These are phyloP conservation scores for Dysphania ambrosioides DNA, from an alignment of 148 eudicot species.

Conservation along the genomic window DNA sequence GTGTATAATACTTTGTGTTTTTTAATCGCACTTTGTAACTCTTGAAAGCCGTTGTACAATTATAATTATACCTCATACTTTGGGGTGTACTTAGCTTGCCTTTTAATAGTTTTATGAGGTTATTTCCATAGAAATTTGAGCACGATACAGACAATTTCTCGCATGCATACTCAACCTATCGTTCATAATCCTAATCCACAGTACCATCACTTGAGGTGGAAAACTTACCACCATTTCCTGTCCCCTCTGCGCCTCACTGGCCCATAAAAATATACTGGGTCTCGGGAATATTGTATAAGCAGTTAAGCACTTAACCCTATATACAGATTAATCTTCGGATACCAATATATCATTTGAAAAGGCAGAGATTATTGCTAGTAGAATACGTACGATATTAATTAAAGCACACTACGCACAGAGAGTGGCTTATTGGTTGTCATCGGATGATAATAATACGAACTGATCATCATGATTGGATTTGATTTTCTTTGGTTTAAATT, in stretches of 20 bases:
- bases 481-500: not conserved
- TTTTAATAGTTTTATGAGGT: too few relatives aligned
- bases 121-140: not conserved
- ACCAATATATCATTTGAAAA: not conserved
- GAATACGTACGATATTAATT: not conserved
- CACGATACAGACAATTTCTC: not conserved
- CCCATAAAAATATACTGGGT: not conserved
- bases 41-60: too few relatives aligned
- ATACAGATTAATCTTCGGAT: not conserved
- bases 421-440: conserved; percentile 1
- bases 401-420: not conserved
- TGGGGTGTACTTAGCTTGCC: too few relatives aligned
- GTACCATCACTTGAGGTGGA: not conserved
- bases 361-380: conserved; percentile 3
- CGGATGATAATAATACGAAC: not conserved
- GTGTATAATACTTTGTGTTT: too few relatives aligned
- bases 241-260: not conserved
- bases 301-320: too few relatives aligned
- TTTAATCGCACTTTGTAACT: too few relatives aligned
- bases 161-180: not conserved
- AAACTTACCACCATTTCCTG: not conserved
- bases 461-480: not conserved
- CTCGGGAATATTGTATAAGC: not conserved
- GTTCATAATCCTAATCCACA: not conserved
- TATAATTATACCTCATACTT: too few relatives aligned